Conservation (phyloP, 768 basidiomycete genomes). For the Macrolepiota albuminosa region DNA sequence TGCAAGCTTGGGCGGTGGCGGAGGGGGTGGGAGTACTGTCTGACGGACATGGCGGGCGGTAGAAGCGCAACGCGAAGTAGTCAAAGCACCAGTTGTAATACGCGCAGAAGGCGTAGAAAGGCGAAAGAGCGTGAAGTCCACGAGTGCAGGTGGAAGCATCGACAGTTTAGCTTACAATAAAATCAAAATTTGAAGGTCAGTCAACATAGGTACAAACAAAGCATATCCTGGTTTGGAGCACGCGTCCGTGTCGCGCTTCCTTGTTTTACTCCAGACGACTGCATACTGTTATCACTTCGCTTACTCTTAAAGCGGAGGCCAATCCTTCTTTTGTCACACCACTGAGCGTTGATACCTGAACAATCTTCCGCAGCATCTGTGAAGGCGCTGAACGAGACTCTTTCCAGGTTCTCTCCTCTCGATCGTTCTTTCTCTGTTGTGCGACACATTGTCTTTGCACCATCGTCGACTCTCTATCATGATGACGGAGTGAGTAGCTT, state of each 20-base stretch:
- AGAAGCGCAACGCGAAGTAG: slow-evolving; percentile 8
- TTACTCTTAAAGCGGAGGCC: background rate
- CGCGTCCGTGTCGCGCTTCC: background rate
- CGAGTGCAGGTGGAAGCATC: slow-evolving; percentile 24
- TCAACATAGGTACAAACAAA: background rate
- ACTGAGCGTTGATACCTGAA: background rate
- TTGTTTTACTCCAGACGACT: background rate
- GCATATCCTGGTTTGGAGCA: background rate
- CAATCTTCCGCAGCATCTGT: background rate
- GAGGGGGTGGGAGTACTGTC: slow-evolving; percentile 13
- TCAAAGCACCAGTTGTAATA: background rate
- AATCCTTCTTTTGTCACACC: background rate
- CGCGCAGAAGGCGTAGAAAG: slow-evolving; percentile 14
- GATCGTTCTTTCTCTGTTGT: background rate
- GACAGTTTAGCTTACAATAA: background rate
- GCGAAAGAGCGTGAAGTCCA: slow-evolving; percentile 25
- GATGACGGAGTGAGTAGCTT: background rate
- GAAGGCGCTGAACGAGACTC: background rate
- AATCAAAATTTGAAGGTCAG: background rate
- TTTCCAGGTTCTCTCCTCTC: background rate
- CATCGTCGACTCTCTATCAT: background rate
- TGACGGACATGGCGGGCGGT: slow-evolving; percentile 17
- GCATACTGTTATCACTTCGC: background rate
- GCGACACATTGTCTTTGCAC: background rate
- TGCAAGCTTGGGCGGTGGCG: slow-evolving; percentile 2